Conservation (phyloP, 176 grass and related monocot genomes). For the Triticum urartu region DNA sequence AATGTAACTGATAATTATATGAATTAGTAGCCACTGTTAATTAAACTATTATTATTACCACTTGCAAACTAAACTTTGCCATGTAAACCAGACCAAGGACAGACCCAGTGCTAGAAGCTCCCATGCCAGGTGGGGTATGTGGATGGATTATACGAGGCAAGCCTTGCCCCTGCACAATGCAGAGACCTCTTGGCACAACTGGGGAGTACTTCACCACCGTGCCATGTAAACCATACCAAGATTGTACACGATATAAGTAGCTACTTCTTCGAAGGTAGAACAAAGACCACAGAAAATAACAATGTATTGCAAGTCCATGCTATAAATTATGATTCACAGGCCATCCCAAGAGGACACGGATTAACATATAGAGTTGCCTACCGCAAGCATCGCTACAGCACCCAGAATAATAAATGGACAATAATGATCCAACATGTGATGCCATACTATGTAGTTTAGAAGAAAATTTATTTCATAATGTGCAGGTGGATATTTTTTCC, state of each 20-base stretch:
- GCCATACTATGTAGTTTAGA: background rate
- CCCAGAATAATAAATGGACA: background rate
- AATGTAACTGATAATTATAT: background rate
- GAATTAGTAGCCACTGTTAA: background rate
- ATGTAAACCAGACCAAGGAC: no score
- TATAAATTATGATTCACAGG: background rate
- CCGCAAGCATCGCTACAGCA: background rate
- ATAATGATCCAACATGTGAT: background rate
- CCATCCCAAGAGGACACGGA: background rate
- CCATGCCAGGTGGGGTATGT: no score
- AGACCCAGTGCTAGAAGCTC: no score
- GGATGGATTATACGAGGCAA: no score
- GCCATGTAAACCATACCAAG: background rate
- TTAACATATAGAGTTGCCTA: background rate
- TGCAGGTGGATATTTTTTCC: background rate
- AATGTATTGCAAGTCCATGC: background rate
- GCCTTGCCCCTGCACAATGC: no score
- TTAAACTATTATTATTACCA: background rate
- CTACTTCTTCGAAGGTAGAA: slow-evolving; percentile 1
- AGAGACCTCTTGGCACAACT: no score
- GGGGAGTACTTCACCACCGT: no score
- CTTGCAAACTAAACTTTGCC: slow-evolving; percentile 2
- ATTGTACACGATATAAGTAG: background rate
- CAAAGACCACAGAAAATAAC: slow-evolving; percentile 7
- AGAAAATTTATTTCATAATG: background rate